Evolutionary conservation across 1,139 yeast species (phyloP).

Genomic region (Scheffersomyces illinoinensis): DNA sequence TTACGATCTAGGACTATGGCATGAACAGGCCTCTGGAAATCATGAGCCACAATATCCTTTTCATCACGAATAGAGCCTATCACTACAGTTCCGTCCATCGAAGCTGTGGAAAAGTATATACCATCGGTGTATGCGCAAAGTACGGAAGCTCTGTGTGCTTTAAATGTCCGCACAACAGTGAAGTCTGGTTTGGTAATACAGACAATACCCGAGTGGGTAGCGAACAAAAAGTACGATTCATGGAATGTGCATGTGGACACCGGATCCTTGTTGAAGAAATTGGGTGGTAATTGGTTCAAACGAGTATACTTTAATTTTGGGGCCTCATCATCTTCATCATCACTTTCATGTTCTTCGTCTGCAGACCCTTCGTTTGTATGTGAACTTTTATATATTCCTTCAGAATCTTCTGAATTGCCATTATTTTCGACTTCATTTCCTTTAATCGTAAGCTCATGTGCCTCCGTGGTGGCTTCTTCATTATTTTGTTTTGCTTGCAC

Average conservation of each 20-base stretch:
- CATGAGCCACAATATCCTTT: slow-evolving; percentile 69
- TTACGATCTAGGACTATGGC: slow-evolving; percentile 79
- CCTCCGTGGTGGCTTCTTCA: slow-evolving; percentile 18
- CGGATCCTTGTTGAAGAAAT: slow-evolving; percentile 72
- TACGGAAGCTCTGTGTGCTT: slow-evolving; percentile 86
- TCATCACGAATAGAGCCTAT: slow-evolving; percentile 69
- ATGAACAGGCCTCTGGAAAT: slow-evolving; percentile 86
- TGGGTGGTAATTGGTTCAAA: slow-evolving; percentile 60
- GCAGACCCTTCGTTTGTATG: slow-evolving; percentile 6
- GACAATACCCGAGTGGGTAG: slow-evolving; percentile 85
- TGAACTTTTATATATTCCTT: neutral
- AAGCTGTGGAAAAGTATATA: slow-evolving; percentile 74
- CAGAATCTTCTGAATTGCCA: neutral
- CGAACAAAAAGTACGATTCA: slow-evolving; percentile 68
- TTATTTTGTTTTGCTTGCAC: neutral
- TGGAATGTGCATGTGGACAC: slow-evolving; percentile 67
- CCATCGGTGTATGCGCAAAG: slow-evolving; percentile 75
- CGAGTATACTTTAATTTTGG: slow-evolving; percentile 78
- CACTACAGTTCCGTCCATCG: slow-evolving; percentile 91
- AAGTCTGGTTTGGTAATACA: slow-evolving; percentile 66
- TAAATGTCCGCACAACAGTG: slow-evolving; percentile 62
- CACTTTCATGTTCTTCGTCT: slow-evolving; percentile 27
- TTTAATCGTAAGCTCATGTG: slow-evolving; percentile 36
- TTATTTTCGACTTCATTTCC: slow-evolving; percentile 69
- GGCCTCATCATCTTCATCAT: slow-evolving; percentile 60